phyloP scores from a whole-genome alignment of 1,139 yeast species.

The Candida pseudoviswanathii region DNA sequence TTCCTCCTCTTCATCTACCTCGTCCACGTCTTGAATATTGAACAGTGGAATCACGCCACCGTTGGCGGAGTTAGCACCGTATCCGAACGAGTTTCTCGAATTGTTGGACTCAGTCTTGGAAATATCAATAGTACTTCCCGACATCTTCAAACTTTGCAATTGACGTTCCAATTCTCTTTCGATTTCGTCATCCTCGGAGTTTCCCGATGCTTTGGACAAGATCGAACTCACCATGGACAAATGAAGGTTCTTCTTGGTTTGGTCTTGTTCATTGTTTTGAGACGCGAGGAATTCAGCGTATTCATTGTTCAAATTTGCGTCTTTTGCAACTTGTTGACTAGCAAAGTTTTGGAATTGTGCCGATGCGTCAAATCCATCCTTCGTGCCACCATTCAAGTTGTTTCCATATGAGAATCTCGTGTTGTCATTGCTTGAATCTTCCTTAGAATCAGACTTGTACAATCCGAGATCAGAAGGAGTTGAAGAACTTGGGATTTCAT shows the following conservation, averaged over 20 bases:
- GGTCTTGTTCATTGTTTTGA: not conserved
- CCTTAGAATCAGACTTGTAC: conserved; percentile 6
- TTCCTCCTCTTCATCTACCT: conserved; percentile 5
- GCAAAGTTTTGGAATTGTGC: conserved; percentile 19
- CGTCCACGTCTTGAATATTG: conserved; percentile 15
- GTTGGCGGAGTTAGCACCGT: not conserved
- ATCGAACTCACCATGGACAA: conserved; percentile 49
- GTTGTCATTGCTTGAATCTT: not conserved
- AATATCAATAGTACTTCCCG: conserved; percentile 19
- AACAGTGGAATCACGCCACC: conserved; percentile 12
- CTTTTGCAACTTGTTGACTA: conserved; percentile 13
- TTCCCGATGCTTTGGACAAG: conserved; percentile 32
- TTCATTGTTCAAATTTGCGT: conserved; percentile 19
- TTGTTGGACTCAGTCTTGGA: not conserved
- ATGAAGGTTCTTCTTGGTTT: conserved; percentile 23
- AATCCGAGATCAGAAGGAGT: conserved; percentile 13
- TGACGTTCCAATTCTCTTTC: conserved; percentile 46
- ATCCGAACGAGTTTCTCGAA: not conserved
- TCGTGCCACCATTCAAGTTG: no score
- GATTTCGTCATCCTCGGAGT: conserved; percentile 41
- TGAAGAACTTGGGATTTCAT: conserved; percentile 11
- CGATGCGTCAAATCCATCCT: conserved; percentile 13
- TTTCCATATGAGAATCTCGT: conserved; percentile 12
- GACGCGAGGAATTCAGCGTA: conserved; percentile 32
- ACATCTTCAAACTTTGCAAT: conserved; percentile 37